phyloP scores from a whole-genome alignment of 139 green algal genomes.

The Bryopsis sp. region DNA sequence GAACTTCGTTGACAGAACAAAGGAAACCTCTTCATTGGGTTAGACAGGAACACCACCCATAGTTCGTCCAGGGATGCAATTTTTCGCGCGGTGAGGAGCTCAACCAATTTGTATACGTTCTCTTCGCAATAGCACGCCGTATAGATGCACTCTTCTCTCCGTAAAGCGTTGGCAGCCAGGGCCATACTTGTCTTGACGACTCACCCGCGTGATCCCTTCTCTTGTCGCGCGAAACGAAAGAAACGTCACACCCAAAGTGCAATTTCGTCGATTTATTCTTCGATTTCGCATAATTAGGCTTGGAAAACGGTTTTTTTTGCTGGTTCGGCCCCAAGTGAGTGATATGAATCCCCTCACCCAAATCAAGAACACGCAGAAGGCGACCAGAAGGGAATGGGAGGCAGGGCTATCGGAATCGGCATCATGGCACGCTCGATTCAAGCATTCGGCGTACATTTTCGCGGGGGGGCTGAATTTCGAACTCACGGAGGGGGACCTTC shows the following conservation, averaged over 20 bases:
- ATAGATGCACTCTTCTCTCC: too few species aligned
- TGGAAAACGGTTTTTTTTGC: too few species aligned
- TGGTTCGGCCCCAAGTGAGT: background rate
- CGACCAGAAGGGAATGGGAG: constrained; percentile 58
- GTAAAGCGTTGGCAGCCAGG: too few species aligned
- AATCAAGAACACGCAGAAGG: constrained; percentile 90
- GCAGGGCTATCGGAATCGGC: constrained; percentile 62
- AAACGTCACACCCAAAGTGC: too few species aligned
- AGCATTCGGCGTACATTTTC: constrained; percentile 89
- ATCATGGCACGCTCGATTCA: constrained; percentile 91
- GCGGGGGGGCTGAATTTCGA: constrained; percentile 77
- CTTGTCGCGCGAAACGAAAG: too few species aligned
- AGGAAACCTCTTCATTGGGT: constrained; percentile 19
- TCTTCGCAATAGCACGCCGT: constrained; percentile 28
- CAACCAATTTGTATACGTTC: constrained; percentile 23
- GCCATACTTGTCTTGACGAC: too few species aligned
- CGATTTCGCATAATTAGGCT: too few species aligned
- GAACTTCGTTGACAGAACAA: constrained; percentile 14
- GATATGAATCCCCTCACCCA: constrained; percentile 83
- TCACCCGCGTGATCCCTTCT: too few species aligned
- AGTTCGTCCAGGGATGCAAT: background rate
- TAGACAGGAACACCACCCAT: constrained; percentile 30
- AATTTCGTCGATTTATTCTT: too few species aligned
- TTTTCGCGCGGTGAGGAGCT: background rate
- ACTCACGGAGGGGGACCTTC: constrained; percentile 92